Evolutionary conservation across 139 green algal species (phyloP).

Genomic region (Pycnococcus provasolii): DNA sequence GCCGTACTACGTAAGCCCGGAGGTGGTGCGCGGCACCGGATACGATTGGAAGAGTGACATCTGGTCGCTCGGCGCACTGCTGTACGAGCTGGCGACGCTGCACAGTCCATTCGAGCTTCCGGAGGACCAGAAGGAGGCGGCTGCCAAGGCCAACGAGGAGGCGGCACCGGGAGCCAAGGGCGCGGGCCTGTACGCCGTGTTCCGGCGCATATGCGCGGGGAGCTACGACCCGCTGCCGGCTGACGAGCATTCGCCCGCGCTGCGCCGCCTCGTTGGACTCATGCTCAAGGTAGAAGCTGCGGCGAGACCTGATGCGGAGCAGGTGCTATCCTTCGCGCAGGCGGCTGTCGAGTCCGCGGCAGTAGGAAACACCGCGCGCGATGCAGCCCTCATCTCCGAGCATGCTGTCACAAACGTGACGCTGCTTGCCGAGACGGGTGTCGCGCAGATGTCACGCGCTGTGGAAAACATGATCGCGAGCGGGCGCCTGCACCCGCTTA

Average conservation of each 20-base stretch:
- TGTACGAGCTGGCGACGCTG: slow-evolving; percentile 27
- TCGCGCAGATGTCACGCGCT: neutral
- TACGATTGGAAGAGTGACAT: slow-evolving; percentile 30
- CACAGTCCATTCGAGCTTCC: slow-evolving; percentile 4
- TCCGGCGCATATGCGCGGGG: slow-evolving; percentile 5
- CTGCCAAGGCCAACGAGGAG: neutral
- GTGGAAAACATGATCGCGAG: neutral
- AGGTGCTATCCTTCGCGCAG: neutral
- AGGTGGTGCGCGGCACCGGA: slow-evolving; percentile 16
- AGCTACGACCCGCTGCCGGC: neutral
- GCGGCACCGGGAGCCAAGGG: neutral
- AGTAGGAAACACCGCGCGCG: no score
- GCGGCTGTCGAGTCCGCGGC: neutral
- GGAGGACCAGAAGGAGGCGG: neutral
- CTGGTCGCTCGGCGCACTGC: slow-evolving; percentile 25
- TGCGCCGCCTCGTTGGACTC: neutral
- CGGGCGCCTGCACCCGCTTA: no score
- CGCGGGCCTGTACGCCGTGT: slow-evolving; percentile 18
- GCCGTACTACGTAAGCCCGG: slow-evolving; percentile 28
- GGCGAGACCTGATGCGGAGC: neutral
- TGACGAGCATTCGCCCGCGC: neutral
- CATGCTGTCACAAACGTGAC: no score
- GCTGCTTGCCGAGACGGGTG: neutral
- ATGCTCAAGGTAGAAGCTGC: slow-evolving; percentile 5
- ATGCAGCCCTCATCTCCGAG: no score